Conservation (phyloP, 2,329 filamentous ascomycete genomes). For the Botryotinia convoluta region DNA sequence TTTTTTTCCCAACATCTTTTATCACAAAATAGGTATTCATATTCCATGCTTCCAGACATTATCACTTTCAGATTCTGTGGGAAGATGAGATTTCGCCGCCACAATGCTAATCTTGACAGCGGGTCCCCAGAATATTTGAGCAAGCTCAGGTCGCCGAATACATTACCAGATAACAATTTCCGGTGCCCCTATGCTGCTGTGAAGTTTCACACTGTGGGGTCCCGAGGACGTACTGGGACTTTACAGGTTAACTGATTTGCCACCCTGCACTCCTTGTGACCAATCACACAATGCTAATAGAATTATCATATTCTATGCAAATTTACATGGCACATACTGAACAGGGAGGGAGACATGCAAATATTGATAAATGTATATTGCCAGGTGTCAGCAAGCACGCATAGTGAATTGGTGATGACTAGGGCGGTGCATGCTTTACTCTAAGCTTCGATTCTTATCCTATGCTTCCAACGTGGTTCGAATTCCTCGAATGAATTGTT, state of each 20-base stretch:
- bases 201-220: constrained; percentile 13
- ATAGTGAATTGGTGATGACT: neutral
- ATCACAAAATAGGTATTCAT: neutral
- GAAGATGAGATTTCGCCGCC: neutral
- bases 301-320: neutral
- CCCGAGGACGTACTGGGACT: neutral
- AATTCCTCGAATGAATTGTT: neutral
- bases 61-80: neutral
- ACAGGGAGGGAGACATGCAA: neutral
- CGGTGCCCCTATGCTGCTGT: constrained; percentile 1
- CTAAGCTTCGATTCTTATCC: neutral
- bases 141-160: constrained; percentile 17
- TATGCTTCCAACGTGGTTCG: neutral
- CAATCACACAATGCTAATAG: neutral
- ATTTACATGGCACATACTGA: neutral
- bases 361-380: neutral
- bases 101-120: constrained; percentile 1
- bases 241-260: constrained; percentile 8
- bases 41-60: neutral
- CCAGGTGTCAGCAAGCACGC: neutral
- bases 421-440: neutral
- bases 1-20: neutral
- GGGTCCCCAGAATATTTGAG: neutral
- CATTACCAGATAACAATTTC: neutral
- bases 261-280: neutral